These are phyloP conservation scores for Monascus ruber DNA, from an alignment of 2,329 filamentous ascomycete genomes.

Conservation along the genomic window DNA sequence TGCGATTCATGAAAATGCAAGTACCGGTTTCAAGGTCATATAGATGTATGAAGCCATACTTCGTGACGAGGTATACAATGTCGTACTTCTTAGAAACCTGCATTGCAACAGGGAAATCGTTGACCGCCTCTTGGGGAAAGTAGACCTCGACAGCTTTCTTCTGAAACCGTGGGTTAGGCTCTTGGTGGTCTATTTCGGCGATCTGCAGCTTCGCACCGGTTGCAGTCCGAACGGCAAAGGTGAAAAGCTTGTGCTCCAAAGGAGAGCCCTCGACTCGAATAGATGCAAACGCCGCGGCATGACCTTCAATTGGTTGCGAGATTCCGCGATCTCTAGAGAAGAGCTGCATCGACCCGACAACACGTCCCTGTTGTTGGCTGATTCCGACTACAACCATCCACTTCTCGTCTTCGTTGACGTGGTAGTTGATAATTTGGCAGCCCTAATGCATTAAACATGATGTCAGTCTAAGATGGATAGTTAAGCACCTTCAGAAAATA, in stretches of 20 bases:
- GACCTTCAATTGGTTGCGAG: slow-evolving; percentile 95
- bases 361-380: slow-evolving; percentile 80
- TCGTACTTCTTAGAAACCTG: slow-evolving; percentile 96
- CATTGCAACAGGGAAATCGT: slow-evolving; percentile 96
- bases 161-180: slow-evolving; percentile 75
- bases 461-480: not conserved
- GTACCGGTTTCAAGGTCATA: slow-evolving; percentile 94
- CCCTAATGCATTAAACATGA: slow-evolving; percentile 42
- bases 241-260: slow-evolving; percentile 88
- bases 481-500: not conserved
- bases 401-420: slow-evolving; percentile 86
- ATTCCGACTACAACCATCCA: slow-evolving; percentile 99
- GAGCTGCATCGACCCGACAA: slow-evolving; percentile 92
- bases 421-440: slow-evolving; percentile 99
- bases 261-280: slow-evolving; percentile 79
- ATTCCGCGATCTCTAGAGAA: slow-evolving; percentile 94
- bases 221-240: slow-evolving; percentile 84
- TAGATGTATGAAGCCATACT: slow-evolving; percentile 97
- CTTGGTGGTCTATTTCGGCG: slow-evolving; percentile 90
- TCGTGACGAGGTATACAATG: slow-evolving; percentile 93
- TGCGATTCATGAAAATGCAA: slow-evolving; percentile 99
- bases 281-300: slow-evolving; percentile 88
- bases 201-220: slow-evolving; percentile 92
- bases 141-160: slow-evolving; percentile 98
- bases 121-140: slow-evolving; percentile 89